Conservation (phyloP, 768 basidiomycete species). For the Leccinum subgranulosum region DNA sequence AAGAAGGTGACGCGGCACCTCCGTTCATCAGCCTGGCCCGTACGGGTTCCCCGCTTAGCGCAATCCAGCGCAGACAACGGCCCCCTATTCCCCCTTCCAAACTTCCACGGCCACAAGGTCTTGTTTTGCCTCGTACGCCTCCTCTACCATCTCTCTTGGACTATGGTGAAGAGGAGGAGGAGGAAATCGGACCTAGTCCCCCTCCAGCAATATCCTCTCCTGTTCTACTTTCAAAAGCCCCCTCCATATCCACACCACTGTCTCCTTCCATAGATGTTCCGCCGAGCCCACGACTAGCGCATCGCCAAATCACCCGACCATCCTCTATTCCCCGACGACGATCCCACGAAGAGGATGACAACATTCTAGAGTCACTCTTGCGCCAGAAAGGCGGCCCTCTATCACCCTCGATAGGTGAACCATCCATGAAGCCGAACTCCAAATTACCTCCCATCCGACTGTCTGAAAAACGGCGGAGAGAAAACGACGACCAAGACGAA, state of each 20-base stretch:
- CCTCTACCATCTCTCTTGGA: slow-evolving; percentile 65
- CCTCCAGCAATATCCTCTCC: slow-evolving; percentile 14
- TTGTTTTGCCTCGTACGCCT: slow-evolving; percentile 45
- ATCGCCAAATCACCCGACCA: slow-evolving; percentile 36
- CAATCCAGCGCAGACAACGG: slow-evolving; percentile 60
- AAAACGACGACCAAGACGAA: slow-evolving; percentile 70
- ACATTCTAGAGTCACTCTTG: slow-evolving; percentile 54
- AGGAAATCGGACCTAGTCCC: slow-evolving; percentile 24
- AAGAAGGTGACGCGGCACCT: slow-evolving; percentile 54
- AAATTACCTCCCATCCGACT: slow-evolving; percentile 47
- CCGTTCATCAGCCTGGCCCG: slow-evolving; percentile 30
- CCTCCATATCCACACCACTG: slow-evolving; percentile 21
- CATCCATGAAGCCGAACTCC: slow-evolving; percentile 26
- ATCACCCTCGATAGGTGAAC: slow-evolving; percentile 35
- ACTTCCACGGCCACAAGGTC: slow-evolving; percentile 42
- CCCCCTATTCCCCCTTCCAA: slow-evolving; percentile 43
- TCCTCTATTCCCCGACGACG: slow-evolving; percentile 47
- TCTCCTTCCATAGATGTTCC: slow-evolving; percentile 35
- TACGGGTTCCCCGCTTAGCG: slow-evolving; percentile 31
- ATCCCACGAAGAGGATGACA: slow-evolving; percentile 48
- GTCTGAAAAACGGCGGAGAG: slow-evolving; percentile 68
- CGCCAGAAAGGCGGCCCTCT: slow-evolving; percentile 35
- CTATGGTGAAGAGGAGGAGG: slow-evolving; percentile 66
- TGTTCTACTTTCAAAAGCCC: slow-evolving; percentile 11
- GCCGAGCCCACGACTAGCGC: slow-evolving; percentile 37